Percentiles rank a stretch among this genome's conserved stretches.
Evolutionary conservation across 306 rosid species (phyloP).

Genomic region (Begonia fuchsioides): DNA sequence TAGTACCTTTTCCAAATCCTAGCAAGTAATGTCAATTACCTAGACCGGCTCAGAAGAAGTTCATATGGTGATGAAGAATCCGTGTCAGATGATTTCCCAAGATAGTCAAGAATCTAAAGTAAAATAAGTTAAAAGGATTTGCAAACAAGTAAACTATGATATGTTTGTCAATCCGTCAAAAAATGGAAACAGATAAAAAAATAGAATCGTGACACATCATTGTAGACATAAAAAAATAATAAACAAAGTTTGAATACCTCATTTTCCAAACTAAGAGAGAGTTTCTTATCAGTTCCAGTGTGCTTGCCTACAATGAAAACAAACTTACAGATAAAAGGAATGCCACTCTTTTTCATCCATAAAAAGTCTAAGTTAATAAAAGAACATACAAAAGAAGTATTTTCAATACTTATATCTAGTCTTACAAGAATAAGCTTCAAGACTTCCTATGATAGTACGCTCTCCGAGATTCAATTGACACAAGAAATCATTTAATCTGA

Average conservation of each 20-base stretch:
- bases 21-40: slow-evolving; percentile 33
- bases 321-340: slow-evolving; percentile 1
- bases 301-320: slow-evolving; percentile 50
- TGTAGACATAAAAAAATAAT: neutral
- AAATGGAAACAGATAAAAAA: no score
- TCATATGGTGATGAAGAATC: slow-evolving; percentile 69
- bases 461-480: slow-evolving; percentile 75
- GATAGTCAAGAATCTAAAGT: slow-evolving; percentile 66
- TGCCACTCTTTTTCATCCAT: neutral
- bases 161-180: no score
- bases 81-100: slow-evolving; percentile 65
- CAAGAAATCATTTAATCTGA: slow-evolving; percentile 61
- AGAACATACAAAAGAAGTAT: neutral
- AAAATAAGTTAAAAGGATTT: slow-evolving; percentile 3
- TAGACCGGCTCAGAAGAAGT: slow-evolving; percentile 44
- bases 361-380: neutral
- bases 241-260: slow-evolving; percentile 60
- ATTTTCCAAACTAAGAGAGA: slow-evolving; percentile 80
- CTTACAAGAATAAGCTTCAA: slow-evolving; percentile 98
- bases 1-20: slow-evolving; percentile 18
- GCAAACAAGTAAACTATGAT: neutral
- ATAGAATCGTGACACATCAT: no score
- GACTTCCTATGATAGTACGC: slow-evolving; percentile 71
- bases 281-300: slow-evolving; percentile 82
- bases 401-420: slow-evolving; percentile 1